A percentile compares a stretch with the other conserved stretches of the same genome.
Conservation (phyloP, 495 filamentous ascomycete genomes). For the Trichocladium antarcticum region DNA sequence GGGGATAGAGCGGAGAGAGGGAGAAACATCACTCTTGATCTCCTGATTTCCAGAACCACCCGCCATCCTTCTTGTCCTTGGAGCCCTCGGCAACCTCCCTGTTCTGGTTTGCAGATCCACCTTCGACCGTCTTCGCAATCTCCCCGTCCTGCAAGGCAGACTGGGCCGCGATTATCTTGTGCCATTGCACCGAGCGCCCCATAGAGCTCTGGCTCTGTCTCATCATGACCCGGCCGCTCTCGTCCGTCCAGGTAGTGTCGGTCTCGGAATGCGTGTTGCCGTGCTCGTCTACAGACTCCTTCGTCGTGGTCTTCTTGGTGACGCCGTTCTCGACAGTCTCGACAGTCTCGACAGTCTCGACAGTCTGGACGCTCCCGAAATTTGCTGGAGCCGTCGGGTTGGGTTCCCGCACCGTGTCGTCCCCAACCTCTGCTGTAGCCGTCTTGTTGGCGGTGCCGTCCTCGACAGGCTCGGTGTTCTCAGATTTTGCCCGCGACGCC, state of each 20-base stretch:
- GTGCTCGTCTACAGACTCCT: slow-evolving; percentile 11
- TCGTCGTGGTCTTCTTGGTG: slow-evolving; percentile 10
- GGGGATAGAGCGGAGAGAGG: too few species aligned
- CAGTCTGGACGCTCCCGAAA: too few species aligned
- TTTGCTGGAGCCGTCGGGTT: too few species aligned
- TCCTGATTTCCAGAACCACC: slow-evolving; percentile 19
- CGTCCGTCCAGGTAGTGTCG: slow-evolving; percentile 9
- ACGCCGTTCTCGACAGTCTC: slow-evolving; percentile 4
- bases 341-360: slow-evolving; percentile 3
- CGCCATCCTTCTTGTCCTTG: background rate
- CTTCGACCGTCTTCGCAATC: background rate
- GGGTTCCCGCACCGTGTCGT: slow-evolving; percentile 12
- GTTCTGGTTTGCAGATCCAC: background rate
- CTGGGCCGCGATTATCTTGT: background rate
- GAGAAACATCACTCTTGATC: too few species aligned
- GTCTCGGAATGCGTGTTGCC: slow-evolving; percentile 16
- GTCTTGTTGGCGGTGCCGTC: slow-evolving; percentile 8
- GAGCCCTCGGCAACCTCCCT: background rate
- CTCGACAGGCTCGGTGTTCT: slow-evolving; percentile 6
- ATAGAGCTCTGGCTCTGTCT: background rate
- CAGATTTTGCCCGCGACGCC: background rate
- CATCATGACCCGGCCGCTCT: slow-evolving; percentile 4
- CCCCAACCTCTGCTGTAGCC: slow-evolving; percentile 11
- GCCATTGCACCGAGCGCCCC: background rate
- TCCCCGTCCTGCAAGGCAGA: background rate